These are phyloP conservation scores for Ceratocystis eucalypticola DNA, from an alignment of 2,329 filamentous ascomycete species.

Conservation along the genomic window DNA sequence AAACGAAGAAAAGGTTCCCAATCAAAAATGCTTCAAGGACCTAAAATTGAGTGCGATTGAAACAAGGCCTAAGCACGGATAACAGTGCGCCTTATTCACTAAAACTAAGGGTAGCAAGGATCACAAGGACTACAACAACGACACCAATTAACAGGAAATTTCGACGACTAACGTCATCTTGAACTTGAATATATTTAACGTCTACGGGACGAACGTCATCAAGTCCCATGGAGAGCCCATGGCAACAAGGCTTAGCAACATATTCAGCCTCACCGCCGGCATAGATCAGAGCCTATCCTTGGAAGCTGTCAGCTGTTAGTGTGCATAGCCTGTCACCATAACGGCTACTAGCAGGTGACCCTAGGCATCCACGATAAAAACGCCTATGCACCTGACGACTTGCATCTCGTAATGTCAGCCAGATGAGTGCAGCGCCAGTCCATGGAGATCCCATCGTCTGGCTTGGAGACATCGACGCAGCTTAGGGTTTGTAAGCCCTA, in stretches of 20 bases:
- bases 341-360: neutral
- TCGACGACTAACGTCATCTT: neutral
- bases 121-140: neutral
- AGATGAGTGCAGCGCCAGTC: neutral
- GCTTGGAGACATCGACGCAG: neutral
- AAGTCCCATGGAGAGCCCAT: neutral
- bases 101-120: neutral
- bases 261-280: too few species aligned
- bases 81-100: neutral
- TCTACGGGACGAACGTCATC: constrained; percentile 9
- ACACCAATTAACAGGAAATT: neutral
- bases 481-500: neutral
- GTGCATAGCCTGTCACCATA: neutral
- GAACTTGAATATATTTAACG: too few species aligned
- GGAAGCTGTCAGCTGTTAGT: neutral
- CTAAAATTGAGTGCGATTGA: neutral
- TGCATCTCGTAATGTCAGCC: too few species aligned
- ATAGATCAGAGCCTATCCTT: too few species aligned
- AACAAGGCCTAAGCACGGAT: constrained; percentile 3
- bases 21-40: neutral
- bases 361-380: neutral
- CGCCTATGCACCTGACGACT: neutral
- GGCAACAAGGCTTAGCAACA: too few species aligned
- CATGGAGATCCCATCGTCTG: neutral
- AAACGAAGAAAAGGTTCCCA: neutral